Conservation (phyloP, 2,329 filamentous ascomycete genomes). For the Colletotrichum lentis region DNA sequence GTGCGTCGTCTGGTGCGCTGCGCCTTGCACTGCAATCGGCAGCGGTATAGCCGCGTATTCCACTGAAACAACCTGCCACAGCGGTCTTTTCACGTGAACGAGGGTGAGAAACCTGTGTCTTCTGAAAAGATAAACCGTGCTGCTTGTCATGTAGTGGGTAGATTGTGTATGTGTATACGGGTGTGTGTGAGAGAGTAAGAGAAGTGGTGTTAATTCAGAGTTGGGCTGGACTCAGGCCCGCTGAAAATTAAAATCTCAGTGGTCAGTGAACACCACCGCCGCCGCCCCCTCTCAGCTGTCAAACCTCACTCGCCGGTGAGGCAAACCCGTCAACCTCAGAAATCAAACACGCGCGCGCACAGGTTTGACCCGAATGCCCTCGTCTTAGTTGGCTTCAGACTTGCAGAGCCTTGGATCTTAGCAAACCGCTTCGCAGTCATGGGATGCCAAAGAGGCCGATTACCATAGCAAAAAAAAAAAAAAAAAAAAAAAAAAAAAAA, state of each 20-base stretch:
- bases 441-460: slow-evolving; percentile 3
- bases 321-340: neutral
- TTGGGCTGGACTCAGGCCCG: slow-evolving; percentile 1
- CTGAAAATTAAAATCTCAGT: neutral
- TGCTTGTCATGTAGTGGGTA: neutral
- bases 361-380: neutral
- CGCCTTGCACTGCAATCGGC: neutral
- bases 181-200: neutral
- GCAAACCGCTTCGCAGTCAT: neutral
- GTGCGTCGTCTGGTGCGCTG: neutral
- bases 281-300: neutral
- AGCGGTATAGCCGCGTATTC: neutral
- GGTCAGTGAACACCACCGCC: neutral
- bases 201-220: neutral
- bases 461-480: neutral
- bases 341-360: neutral
- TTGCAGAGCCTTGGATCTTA: neutral
- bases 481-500: too few species aligned
- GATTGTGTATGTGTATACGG: neutral
- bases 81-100: too few species aligned
- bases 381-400: neutral
- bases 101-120: neutral
- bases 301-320: slow-evolving; percentile 1
- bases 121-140: neutral
- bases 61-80: neutral